Evolutionary conservation across 2,329 filamentous ascomycete genomes (phyloP), one percentile per base, ranked within the genome.

Genomic region (Anthostomella pinea): DNA sequence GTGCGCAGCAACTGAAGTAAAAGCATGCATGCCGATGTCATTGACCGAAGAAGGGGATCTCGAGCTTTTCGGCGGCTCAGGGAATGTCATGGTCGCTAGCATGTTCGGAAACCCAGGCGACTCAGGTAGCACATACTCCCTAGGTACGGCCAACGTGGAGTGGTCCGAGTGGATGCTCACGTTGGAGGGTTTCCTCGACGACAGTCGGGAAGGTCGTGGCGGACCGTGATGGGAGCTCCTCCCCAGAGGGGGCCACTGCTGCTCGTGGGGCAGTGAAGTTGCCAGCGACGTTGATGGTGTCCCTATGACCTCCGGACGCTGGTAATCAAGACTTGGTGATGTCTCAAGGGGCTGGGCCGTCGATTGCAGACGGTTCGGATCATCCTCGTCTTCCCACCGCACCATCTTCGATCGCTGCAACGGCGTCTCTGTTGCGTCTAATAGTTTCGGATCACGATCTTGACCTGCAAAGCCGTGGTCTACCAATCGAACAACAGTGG

Each of bases 71-170:
- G 56, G 56, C 9, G 54, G 54, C 20, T 41, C 43, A 28, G 56
- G 56, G 25, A 58, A 58, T 8, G 33, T 49, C 38, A 57, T 52
- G 7, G 40, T 38, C 20, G 53, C 53, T 33, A 58, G 38, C 56
- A 58, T 55, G 8, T 46, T 56, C 8, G 54, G 52, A 38, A 57
- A 58, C 4, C 56, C 56, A 10, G 53, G 56, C 13, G 56, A 58
- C 23, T 58, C 56, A 6, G 52, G 53, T 16, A 39, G 29, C 9
- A 45, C 9, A 21, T 47, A 37, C 20, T 45, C 26, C 13, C 41
- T 32, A 10, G 56, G 49, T 11, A 53, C 46, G 16, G 40, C 30
- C 29, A 57, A 33, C 16, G 24, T 34, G 7, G 39, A 16, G 9
- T 37, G 39, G n/a, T 46, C 25, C 7, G 39, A 16, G 9, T 37